Conservation (phyloP, 2,329 filamentous ascomycete species). For the Claviceps pazoutovae region DNA sequence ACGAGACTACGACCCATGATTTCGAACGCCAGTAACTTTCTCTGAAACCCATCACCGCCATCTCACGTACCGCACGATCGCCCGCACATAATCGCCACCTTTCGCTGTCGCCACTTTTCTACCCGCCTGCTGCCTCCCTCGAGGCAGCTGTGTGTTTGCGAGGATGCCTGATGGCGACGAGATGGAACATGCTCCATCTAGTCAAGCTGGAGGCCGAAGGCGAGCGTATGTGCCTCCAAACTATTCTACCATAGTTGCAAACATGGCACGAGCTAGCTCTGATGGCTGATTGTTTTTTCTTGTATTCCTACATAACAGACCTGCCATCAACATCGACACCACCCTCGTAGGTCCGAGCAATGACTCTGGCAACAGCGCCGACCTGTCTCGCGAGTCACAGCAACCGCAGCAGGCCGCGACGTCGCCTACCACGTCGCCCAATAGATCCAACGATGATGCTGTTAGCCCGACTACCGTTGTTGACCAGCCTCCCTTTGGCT, state of each 20-base stretch:
- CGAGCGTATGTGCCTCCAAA: conserved; percentile 23
- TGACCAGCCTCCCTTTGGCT: conserved; percentile 17
- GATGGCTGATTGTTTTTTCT: background rate
- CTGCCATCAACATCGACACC: conserved; percentile 42
- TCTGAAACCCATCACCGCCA: background rate
- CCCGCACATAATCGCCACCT: conserved; percentile 5
- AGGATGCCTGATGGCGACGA: conserved; percentile 12
- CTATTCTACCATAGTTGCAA: background rate
- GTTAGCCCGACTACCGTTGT: conserved; percentile 25
- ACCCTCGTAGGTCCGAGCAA: conserved; percentile 21
- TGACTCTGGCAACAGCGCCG: conserved; percentile 14
- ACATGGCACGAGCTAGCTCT: background rate
- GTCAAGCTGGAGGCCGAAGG: conserved; percentile 14
- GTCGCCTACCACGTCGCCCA: conserved; percentile 23
- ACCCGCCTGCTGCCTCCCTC: conserved; percentile 5
- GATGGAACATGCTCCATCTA: conserved; percentile 9
- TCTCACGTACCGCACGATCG: background rate
- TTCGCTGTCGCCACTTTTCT: background rate
- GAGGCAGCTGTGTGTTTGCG: conserved; percentile 9
- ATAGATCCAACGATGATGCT: conserved; percentile 24
- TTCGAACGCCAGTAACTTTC: background rate
- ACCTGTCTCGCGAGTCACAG: conserved; percentile 15
- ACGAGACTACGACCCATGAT: background rate
- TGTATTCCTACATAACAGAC: conserved; percentile 19
- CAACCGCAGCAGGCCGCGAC: conserved; percentile 7